Evolutionary conservation across 2,329 filamentous ascomycete species (phyloP).

Genomic region (Phyllosticta citriasiana): DNA sequence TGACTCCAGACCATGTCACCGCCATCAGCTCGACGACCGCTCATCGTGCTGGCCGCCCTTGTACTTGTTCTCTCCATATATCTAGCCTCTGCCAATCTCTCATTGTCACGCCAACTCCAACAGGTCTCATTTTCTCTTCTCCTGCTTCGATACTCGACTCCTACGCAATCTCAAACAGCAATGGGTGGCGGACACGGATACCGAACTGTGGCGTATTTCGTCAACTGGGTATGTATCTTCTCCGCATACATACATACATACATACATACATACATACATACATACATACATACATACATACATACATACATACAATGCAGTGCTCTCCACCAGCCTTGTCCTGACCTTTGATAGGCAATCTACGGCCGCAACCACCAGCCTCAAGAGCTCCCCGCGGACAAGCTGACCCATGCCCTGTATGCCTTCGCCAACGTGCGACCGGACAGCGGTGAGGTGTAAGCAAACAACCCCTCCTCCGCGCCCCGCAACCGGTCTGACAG

Average conservation of each 20-base stretch:
- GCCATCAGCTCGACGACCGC: conserved; percentile 2
- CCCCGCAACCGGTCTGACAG: neutral
- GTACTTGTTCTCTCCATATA: conserved; percentile 2
- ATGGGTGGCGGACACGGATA: conserved; percentile 36
- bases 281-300: too few species aligned
- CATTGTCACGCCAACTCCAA: neutral
- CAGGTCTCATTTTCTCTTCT: neutral
- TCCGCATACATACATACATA: neutral
- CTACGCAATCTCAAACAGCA: conserved; percentile 1
- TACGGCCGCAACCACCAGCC: conserved; percentile 80
- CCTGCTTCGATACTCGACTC: neutral
- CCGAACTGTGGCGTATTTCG: conserved; percentile 62
- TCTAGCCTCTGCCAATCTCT: neutral
- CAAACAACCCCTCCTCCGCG: neutral
- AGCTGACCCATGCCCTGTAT: conserved; percentile 83
- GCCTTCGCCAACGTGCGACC: conserved; percentile 78
- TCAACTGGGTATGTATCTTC: conserved; percentile 47
- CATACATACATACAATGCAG: neutral
- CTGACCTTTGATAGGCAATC: conserved; percentile 50
- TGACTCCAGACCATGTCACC: neutral
- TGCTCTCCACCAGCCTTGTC: neutral
- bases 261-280: too few species aligned
- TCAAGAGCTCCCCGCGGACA: conserved; percentile 68
- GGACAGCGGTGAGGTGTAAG: conserved; percentile 60
- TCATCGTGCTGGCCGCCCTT: neutral